Percentiles rank a stretch among this genome's conserved stretches.
Conservation (phyloP, 768 basidiomycete genomes). For the Astraeus odoratus region DNA sequence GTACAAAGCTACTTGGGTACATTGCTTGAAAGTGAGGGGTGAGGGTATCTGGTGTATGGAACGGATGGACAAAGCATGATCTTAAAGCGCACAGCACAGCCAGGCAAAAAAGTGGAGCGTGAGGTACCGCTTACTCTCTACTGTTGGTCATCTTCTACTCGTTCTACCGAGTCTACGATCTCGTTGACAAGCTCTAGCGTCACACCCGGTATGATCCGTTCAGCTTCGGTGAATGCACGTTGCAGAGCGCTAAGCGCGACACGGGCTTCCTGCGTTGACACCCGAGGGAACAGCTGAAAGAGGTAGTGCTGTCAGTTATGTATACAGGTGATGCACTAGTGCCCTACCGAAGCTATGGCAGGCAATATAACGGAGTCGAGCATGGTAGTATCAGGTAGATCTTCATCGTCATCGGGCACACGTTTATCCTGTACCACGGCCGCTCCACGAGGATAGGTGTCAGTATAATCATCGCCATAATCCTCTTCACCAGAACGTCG, state of each 20-base stretch:
- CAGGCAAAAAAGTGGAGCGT: slow-evolving; percentile 11
- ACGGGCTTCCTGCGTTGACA: slow-evolving; percentile 88
- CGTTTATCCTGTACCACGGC: slow-evolving; percentile 28
- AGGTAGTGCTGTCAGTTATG: slow-evolving; percentile 6
- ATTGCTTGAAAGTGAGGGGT: slow-evolving; percentile 10
- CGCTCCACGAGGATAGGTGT: slow-evolving; percentile 40
- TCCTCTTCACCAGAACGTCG: slow-evolving; percentile 62
- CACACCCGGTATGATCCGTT: slow-evolving; percentile 92
- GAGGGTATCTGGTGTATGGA: not conserved
- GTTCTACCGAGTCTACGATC: slow-evolving; percentile 89
- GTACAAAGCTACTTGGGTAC: slow-evolving; percentile 5
- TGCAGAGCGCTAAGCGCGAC: slow-evolving; percentile 81
- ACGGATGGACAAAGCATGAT: slow-evolving; percentile 1
- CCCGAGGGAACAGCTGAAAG: slow-evolving; percentile 78
- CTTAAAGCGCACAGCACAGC: slow-evolving; percentile 13
- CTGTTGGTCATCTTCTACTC: slow-evolving; percentile 65
- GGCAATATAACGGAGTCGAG: slow-evolving; percentile 93
- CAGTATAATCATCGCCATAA: slow-evolving; percentile 51
- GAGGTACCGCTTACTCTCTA: slow-evolving; percentile 13
- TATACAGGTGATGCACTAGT: slow-evolving; percentile 1
- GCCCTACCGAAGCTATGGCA: slow-evolving; percentile 85
- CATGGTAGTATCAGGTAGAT: slow-evolving; percentile 80
- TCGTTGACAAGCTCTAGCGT: slow-evolving; percentile 90
- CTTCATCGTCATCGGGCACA: slow-evolving; percentile 46
- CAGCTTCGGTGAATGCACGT: slow-evolving; percentile 90